Percentiles rank a stretch among this genome's conserved stretches.
phyloP scores from a whole-genome alignment of 1,284 basidiomycete genomes.

The Trametes pubescens region DNA sequence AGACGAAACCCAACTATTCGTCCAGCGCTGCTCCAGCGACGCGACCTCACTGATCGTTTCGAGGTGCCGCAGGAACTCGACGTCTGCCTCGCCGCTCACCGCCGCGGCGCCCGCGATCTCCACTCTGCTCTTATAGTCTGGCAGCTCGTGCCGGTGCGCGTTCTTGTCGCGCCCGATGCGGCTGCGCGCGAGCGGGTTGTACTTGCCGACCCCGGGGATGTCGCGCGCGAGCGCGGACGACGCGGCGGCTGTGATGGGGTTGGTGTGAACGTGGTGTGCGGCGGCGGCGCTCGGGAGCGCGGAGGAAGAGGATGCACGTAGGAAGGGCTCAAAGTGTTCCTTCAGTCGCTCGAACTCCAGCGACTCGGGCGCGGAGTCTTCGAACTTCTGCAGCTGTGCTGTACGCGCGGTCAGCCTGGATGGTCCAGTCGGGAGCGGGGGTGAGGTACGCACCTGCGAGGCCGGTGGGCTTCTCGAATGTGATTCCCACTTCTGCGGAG shows the following conservation, averaged over 20 bases:
- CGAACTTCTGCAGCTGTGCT: slow-evolving; percentile 90
- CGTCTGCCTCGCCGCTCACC: slow-evolving; percentile 70
- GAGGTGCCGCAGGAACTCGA: slow-evolving; percentile 71
- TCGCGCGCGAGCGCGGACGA: slow-evolving; percentile 84
- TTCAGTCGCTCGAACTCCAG: slow-evolving; percentile 92
- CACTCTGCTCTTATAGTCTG: slow-evolving; percentile 74
- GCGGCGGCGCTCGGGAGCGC: slow-evolving; percentile 51
- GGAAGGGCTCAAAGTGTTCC: slow-evolving; percentile 93
- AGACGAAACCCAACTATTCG: slow-evolving; percentile 79
- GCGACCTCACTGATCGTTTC: slow-evolving; percentile 72
- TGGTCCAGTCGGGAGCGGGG: background rate
- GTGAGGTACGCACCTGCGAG: slow-evolving; percentile 75
- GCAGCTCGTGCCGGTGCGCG: slow-evolving; percentile 75
- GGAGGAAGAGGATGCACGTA: slow-evolving; percentile 80
- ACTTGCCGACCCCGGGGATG: slow-evolving; percentile 79
- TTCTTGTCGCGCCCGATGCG: slow-evolving; percentile 64
- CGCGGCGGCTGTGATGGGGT: slow-evolving; percentile 85
- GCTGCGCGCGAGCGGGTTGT: slow-evolving; percentile 68
- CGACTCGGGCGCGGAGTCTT: slow-evolving; percentile 85
- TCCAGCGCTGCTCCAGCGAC: slow-evolving; percentile 82
- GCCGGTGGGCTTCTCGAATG: slow-evolving; percentile 96
- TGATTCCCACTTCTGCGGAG: slow-evolving; percentile 88
- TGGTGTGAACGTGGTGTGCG: slow-evolving; percentile 75
- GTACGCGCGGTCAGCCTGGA: slow-evolving; percentile 25
- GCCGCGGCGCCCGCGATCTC: slow-evolving; percentile 65